phyloP scores from a whole-genome alignment of 345 rosid species.

The Punica granatum region DNA sequence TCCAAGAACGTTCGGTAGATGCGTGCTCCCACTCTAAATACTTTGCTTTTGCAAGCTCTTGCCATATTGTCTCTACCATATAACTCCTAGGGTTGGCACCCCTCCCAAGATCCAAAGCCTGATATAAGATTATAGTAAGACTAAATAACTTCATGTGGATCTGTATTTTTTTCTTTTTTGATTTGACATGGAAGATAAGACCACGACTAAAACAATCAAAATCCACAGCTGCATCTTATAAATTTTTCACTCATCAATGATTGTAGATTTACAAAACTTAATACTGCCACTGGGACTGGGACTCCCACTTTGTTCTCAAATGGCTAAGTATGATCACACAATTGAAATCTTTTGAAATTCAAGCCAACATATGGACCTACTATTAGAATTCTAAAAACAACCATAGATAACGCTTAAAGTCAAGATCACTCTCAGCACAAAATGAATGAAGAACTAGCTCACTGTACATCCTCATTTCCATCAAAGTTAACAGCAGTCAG shows the following conservation, averaged over 20 bases:
- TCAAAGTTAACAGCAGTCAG: no score
- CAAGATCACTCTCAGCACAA: not conserved
- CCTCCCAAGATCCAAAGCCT: conserved; percentile 90
- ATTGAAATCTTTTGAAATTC: not conserved
- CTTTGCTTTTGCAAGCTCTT: conserved; percentile 80
- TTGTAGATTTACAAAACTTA: no score
- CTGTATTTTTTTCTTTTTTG: not conserved
- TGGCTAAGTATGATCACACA: not conserved
- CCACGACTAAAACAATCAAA: no score
- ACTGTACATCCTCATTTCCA: no score
- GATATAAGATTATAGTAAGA: not conserved
- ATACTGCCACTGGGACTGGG: no score
- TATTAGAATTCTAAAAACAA: not conserved
- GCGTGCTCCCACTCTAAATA: conserved; percentile 68
- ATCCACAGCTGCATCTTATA: no score
- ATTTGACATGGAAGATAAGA: not conserved
- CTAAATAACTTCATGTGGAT: not conserved
- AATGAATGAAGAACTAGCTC: no score
- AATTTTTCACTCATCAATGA: no score
- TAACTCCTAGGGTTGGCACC: conserved; percentile 53
- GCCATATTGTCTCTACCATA: conserved; percentile 87
- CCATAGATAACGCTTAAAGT: not conserved
- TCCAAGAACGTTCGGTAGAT: conserved; percentile 65
- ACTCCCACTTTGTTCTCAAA: no score
- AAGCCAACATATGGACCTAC: not conserved